These are phyloP conservation scores for Paraurostyla sp. DNA, from an alignment of 73 alveolate species.

Conservation along the genomic window DNA sequence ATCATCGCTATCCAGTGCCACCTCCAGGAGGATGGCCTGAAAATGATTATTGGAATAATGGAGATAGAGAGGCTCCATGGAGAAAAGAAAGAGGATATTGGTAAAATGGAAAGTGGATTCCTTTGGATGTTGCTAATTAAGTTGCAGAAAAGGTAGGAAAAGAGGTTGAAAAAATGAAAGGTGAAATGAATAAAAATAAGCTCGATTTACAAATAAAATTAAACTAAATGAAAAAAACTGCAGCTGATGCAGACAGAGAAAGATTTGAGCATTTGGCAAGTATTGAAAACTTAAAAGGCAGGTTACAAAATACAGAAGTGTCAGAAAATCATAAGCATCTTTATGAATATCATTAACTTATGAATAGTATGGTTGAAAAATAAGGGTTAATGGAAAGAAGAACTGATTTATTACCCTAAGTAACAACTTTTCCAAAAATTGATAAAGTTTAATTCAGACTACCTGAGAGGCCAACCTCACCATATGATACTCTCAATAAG, in stretches of 20 bases:
- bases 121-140: slow-evolving; percentile 17
- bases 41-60: slow-evolving; percentile 27
- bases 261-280: slow-evolving; percentile 9
- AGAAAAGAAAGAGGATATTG: slow-evolving; percentile 58
- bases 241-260: slow-evolving; percentile 50
- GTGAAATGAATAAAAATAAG: slow-evolving; percentile 21
- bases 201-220: slow-evolving; percentile 11
- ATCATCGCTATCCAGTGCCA: slow-evolving; percentile 5
- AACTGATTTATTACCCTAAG: slow-evolving; percentile 24
- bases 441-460: slow-evolving; percentile 44
- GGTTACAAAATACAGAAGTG: neutral
- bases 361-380: slow-evolving; percentile 42
- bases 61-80: slow-evolving; percentile 60
- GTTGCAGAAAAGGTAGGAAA: neutral
- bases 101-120: slow-evolving; percentile 57
- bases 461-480: slow-evolving; percentile 42
- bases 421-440: slow-evolving; percentile 40
- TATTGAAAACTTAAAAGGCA: neutral
- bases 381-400: slow-evolving; percentile 21
- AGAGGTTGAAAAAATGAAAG: slow-evolving; percentile 11
- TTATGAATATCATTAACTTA: slow-evolving; percentile 37
- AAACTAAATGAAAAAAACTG: slow-evolving; percentile 20
- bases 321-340: neutral
- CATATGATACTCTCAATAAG: neutral
- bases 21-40: slow-evolving; percentile 56